Conservation (phyloP, 768 basidiomycete species). For the Phylloporus scabripes region DNA sequence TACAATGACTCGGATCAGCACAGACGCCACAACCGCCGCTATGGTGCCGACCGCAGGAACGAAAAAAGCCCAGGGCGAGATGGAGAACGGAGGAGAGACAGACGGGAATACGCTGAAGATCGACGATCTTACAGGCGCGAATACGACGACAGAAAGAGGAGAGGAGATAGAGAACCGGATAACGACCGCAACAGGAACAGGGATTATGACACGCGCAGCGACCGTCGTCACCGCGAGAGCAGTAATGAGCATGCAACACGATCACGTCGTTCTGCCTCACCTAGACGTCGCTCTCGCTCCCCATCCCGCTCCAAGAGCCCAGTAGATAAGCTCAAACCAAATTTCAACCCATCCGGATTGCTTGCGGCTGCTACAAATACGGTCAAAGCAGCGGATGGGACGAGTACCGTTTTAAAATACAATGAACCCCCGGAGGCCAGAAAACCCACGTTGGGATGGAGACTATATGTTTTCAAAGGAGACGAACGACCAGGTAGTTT, state of each 20-base stretch:
- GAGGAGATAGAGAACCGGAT: conserved; percentile 9
- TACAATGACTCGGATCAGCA: conserved; percentile 3
- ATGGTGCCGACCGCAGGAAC: conserved; percentile 8
- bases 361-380: conserved; percentile 97
- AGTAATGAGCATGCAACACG: conserved; percentile 30
- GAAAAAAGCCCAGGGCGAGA: conserved; percentile 17
- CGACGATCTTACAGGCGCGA: conserved; percentile 18
- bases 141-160: conserved; percentile 16
- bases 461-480: conserved; percentile 97
- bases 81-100: conserved; percentile 18
- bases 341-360: conserved; percentile 82
- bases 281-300: conserved; percentile 34
- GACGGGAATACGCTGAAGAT: conserved; percentile 13
- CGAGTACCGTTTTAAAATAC: conserved; percentile 85
- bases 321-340: conserved; percentile 74
- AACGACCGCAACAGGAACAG: conserved; percentile 31
- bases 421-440: conserved; percentile 98
- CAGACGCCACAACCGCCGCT: conserved; percentile 13
- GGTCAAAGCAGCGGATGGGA: conserved; percentile 68
- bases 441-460: conserved; percentile 85
- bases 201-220: conserved; percentile 33
- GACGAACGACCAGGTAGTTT: conserved; percentile 82
- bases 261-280: conserved; percentile 58
- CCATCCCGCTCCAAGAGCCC: conserved; percentile 38
- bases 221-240: conserved; percentile 19